Evolutionary conservation across 768 basidiomycete species (phyloP), one percentile per base, ranked within the genome.

Genomic region (Crucibulum laeve): DNA sequence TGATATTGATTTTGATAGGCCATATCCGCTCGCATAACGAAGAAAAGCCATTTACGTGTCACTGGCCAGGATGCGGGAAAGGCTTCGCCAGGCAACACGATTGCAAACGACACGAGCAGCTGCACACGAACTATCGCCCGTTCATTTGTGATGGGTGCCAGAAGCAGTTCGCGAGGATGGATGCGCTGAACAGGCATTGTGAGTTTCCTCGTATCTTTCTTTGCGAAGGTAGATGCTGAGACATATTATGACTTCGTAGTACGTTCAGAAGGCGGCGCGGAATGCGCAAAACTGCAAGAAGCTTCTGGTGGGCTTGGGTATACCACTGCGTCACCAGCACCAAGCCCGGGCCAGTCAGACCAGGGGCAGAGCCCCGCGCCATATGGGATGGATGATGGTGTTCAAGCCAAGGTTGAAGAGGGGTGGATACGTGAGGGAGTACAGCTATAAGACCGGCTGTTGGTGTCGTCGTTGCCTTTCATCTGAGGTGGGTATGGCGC

Each of bases 51-150:
- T 97, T 92, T 74, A 80, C 86, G 61, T 97, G 93, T 68, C 84
- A 88, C 55, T 95, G 91, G 84, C 90, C 91, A 1, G 92, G 91
- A 18, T 97, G 93, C 57, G 85, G 83, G 21, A 95, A 96, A 65
- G 91, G 93, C 18, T 94, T 96, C 50, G 93, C 89, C 21, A 67
- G 93, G 44, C 91, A 95, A 60, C 94, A 96, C 56, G 94, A 98
- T 61, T 96, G 94, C 66, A 97, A 95, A 60, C 80, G 93, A 2
- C 95, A 98, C 54, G 94, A 96, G 63, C 87, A 93, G 52, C 72
- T 98, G 32, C 94, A 98, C 60, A 83, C 89, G 45, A 94, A 95
- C 53, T 86, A 91, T 55, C 71, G 93, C 18, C 92, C 93, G 48
- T 95, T 93, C 60, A 86, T 79, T 10, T 98, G 95, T 56, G 89